Evolutionary conservation across 805 yeast genomes (phyloP).

Genomic region (Tetrapisispora fleetii): DNA sequence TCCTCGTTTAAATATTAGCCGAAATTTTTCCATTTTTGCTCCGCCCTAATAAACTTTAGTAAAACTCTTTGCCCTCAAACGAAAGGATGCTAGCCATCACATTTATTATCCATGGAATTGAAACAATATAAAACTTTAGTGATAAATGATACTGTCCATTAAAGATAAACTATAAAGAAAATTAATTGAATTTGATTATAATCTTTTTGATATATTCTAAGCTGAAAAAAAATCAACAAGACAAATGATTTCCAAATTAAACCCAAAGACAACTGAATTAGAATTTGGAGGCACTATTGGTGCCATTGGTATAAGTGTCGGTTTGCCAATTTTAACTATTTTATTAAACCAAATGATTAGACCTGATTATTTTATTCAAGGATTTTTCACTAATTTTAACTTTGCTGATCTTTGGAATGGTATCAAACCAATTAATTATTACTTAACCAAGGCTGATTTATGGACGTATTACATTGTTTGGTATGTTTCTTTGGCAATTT

Average conservation of each 20-base stretch:
- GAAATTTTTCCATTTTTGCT: background rate
- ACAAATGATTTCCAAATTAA: conserved; percentile 29
- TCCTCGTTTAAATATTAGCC: background rate
- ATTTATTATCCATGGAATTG: too few relatives aligned
- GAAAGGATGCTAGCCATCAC: background rate
- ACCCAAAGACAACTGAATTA: conserved; percentile 59
- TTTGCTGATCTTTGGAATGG: conserved; percentile 30
- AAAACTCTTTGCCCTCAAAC: background rate
- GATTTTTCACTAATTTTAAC: conserved; percentile 35
- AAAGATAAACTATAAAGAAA: background rate
- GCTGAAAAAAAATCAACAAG: background rate
- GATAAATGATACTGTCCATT: too few relatives aligned
- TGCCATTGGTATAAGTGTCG: conserved; percentile 51
- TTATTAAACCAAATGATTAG: conserved; percentile 54
- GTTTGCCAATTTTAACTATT: conserved; percentile 56
- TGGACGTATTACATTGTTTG: conserved; percentile 64
- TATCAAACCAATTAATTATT: conserved; percentile 25
- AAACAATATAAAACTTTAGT: too few relatives aligned
- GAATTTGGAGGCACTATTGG: conserved; percentile 81
- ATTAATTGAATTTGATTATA: background rate
- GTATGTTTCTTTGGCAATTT: conserved; percentile 54
- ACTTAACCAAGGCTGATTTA: conserved; percentile 35
- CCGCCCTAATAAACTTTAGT: background rate
- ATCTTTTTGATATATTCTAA: background rate
- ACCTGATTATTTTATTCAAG: conserved; percentile 43